Base-by-base conservation (phyloP, 2,329 filamentous ascomycete genomes). In the Aspergillus terreus region DNA sequence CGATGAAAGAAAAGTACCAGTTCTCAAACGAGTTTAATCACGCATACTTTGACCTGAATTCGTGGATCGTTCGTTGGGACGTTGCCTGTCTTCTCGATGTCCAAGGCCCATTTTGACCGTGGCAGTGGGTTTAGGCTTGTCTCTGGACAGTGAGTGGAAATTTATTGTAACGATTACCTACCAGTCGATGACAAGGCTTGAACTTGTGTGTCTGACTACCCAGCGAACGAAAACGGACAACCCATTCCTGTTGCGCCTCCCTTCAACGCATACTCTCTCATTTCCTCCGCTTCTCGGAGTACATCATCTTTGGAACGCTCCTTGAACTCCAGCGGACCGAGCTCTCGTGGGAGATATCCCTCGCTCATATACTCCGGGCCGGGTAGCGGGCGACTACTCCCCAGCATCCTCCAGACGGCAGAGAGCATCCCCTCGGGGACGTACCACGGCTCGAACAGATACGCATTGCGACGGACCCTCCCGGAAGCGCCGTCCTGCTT, bases 11-110 rank as follows among this genome's bases (percentile, higher is more conserved):
- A 15, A 41, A 43, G 19, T 53, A 53, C 41, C 38, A 41, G 10
- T 53, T 53, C 27, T 53, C 51, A 12, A 36, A 11, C 19, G 51
- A 53, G 32, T 53, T 53, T 15, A 48, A 53, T 3, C 23, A 7
- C 9, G 40, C 38, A 6, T 53, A 53, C 32, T 47, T 44, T 21
- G 51, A 53, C 33, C 12, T 53, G 25, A 23, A 47, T n/a, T 44
- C 47, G 14, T 53, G 51, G 51, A 12, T 12, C 11, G 17, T 23
- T 44, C 47, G 9, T 41, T 46, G 21, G 44, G 21, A 10, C 33
- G 30, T 3, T 30, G 15, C 15, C 30, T 45, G 44, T 44, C n/a
- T 19, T 17, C 19, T 42, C 15, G 11, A 15, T 12, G 40, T 12
- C n/a, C 19, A 23, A 7, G 40, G 40, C 1, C 6, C 15, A 21